Conservation (phyloP, 345 rosid species). For the Salix viminalis region DNA sequence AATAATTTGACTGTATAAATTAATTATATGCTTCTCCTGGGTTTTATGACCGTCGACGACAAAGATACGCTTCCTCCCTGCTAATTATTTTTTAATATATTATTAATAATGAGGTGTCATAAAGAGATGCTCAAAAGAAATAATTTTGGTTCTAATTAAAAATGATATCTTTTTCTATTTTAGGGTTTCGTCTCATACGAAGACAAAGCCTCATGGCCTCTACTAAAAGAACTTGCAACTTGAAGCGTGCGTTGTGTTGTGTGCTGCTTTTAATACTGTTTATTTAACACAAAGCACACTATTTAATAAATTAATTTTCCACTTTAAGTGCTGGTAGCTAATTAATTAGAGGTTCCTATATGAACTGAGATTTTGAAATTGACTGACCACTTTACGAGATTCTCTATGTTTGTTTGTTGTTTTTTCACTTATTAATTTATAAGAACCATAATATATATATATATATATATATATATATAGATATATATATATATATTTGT, state of each 20-base stretch:
- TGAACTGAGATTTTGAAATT: neutral
- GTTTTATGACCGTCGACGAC: neutral
- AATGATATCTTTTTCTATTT: neutral
- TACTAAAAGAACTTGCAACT: conserved; percentile 6
- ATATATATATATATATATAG: too few species aligned
- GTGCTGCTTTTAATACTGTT: neutral
- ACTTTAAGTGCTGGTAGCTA: neutral
- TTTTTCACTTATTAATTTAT: neutral
- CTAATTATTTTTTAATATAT: neutral
- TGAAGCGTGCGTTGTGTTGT: conserved; percentile 14
- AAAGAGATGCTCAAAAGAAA: neutral
- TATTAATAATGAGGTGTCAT: neutral
- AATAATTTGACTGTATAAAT: neutral
- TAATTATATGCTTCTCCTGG: neutral
- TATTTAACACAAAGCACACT: neutral
- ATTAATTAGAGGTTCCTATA: neutral
- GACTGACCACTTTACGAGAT: neutral
- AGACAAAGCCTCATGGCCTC: conserved; percentile 20
- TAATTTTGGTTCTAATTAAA: neutral
- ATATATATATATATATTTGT: too few species aligned
- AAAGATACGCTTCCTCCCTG: neutral
- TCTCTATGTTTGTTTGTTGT: neutral
- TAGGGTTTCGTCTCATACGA: conserved; percentile 6
- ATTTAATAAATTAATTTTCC: neutral
- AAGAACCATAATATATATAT: neutral